These are phyloP conservation scores for Plectosphaerella sp. DNA, from an alignment of 2,329 filamentous ascomycete genomes.

Conservation along the genomic window DNA sequence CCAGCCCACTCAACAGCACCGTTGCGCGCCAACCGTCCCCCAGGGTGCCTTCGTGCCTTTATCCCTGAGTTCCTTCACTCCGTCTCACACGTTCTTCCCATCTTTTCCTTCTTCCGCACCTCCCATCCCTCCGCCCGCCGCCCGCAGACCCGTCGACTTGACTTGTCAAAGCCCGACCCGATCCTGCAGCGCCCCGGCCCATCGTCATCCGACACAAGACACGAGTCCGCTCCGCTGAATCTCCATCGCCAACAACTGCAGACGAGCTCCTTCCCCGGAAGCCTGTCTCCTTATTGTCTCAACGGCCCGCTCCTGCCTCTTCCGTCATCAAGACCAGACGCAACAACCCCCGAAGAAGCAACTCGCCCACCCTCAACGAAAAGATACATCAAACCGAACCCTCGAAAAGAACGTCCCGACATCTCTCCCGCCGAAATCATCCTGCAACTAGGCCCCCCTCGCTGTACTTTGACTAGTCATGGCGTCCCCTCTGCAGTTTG, in stretches of 20 bases:
- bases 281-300: no score
- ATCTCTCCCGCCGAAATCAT: constrained; percentile 9
- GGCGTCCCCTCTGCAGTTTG: constrained; percentile 90
- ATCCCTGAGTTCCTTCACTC: constrained; percentile 3
- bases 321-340: no score
- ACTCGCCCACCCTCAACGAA: no score
- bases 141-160: neutral
- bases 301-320: no score
- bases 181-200: no score
- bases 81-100: constrained; percentile 2
- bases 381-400: neutral
- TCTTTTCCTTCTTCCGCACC: constrained; percentile 2
- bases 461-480: constrained; percentile 92
- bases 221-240: neutral
- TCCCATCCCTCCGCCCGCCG: neutral
- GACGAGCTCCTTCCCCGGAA: no score
- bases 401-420: constrained; percentile 11
- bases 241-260: no score
- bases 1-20: constrained; percentile 25
- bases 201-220: neutral
- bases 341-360: no score
- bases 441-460: constrained; percentile 20
- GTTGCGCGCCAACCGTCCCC: constrained; percentile 34
- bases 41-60: constrained; percentile 10
- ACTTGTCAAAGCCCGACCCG: neutral